phyloP scores from a whole-genome alignment of 179 eudicot species.

The Drosera spatulata region DNA sequence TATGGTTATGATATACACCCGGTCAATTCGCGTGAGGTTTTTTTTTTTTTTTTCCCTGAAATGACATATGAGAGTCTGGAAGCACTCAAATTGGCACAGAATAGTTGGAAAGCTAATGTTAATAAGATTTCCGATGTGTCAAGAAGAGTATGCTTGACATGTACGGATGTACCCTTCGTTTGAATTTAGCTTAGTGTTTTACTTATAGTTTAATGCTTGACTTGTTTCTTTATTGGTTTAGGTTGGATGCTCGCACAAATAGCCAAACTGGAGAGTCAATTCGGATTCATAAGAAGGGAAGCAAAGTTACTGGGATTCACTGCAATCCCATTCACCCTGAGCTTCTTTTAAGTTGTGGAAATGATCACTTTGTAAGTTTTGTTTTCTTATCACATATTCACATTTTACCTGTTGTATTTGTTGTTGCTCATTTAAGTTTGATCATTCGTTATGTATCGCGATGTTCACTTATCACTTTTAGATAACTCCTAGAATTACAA shows the following conservation, averaged over 20 bases:
- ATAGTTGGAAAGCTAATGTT: too few relatives aligned
- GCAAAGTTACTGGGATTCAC: conserved; percentile 85
- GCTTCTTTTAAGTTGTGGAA: conserved; percentile 90
- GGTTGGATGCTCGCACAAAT: conserved; percentile 79
- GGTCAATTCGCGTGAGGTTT: too few relatives aligned
- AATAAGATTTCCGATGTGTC: not conserved
- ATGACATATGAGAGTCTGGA: too few relatives aligned
- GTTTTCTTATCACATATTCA: not conserved
- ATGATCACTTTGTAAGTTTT: conserved; percentile 84
- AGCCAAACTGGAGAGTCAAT: conserved; percentile 36
- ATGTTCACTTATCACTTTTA: too few relatives aligned
- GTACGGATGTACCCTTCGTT: not conserved
- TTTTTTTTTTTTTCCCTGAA: too few relatives aligned
- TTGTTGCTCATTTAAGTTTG: not conserved
- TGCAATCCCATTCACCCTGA: conserved; percentile 96
- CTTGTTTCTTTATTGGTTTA: conserved; percentile 8
- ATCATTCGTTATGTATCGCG: too few relatives aligned
- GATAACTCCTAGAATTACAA: too few relatives aligned
- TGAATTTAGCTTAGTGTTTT: not conserved
- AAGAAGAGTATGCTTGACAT: not conserved
- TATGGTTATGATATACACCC: not conserved
- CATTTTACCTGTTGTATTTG: not conserved
- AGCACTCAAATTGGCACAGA: too few relatives aligned
- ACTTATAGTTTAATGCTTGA: too few relatives aligned
- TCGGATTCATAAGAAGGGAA: conserved; percentile 81